Evolutionary conservation across 2,329 filamentous ascomycete species (phyloP), one percentile per base, ranked within the genome.

Genomic region (Fusarium nanum): DNA sequence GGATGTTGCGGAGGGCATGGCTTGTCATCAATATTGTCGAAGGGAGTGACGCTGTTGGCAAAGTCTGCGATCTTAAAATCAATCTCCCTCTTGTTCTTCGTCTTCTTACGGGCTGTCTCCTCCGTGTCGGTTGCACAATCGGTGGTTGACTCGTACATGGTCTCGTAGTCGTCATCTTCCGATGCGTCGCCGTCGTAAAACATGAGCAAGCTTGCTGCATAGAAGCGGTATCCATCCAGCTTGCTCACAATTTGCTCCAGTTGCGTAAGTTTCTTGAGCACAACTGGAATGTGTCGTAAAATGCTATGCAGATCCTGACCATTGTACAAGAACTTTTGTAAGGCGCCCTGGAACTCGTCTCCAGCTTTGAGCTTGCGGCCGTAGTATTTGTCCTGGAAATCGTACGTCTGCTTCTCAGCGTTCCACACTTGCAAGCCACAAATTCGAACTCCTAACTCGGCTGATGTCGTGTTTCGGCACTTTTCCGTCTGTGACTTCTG

Each of bases 301-400:
- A 97, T 91, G 76, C 93, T 94, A 32, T 88, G 85, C 76, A 93
- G 88, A 70, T 94, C 93, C 23, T 93, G 87, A 1, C 95, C 96
- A 72, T 98, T 93, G 79, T 94, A 97, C 66, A 99, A 87, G 78
- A 98, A 99, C 28, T 92, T 89, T 55, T 91, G 95, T 7, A 99
- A 84, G 0, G 94, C 94, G 63, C 92, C 89, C 76, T 97, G 93
- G 75, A 99, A 98, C 77, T 98, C 93, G 5, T 87, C 85, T 4
- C 96, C 96, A 5, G 92, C 93, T 79, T 94, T 94, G 34, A 99
- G 84, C 73, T 93, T 89, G 56, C 96, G 91, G 3, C 96, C 96
- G 77, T 93, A 97, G 80, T 99, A 99, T 81, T 99, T 99, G 86
- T 99, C 96, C 78, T 97, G 92, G 77, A 98, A 99, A n/a, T 94